Base-by-base conservation (phyloP, 108 stramenopile genomes). In the Chaetoceros muelleri region DNA sequence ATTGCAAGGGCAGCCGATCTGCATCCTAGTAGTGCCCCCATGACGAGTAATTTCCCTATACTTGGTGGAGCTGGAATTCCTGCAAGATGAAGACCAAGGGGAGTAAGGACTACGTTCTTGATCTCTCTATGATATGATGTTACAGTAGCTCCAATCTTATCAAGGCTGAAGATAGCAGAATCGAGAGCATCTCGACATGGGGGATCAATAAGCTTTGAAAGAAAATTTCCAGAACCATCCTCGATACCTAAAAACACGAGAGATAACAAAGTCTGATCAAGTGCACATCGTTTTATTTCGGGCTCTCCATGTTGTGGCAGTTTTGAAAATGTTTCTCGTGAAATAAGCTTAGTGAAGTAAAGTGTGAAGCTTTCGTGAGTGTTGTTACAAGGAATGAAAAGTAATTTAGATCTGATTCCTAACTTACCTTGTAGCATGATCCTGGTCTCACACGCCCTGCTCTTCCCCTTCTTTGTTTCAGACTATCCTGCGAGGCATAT, bases 381-480 rank as follows among this genome's bases (percentile, higher is more conserved):
- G 10, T n/a, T n/a, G n/a, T n/a, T n/a, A n/a, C n/a, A n/a, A n/a
- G n/a, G n/a, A n/a, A n/a, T n/a, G n/a, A n/a, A n/a, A n/a, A n/a
- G n/a, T n/a, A n/a, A n/a, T n/a, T n/a, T n/a, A n/a, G n/a, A n/a
- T n/a, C n/a, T n/a, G n/a, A n/a, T n/a, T n/a, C n/a, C n/a, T n/a
- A n/a, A n/a, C n/a, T n/a, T n/a, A n/a, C n/a, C n/a, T n/a, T 92
- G 75, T 85, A 92, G 59, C 90, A 92, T n/a, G 69, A 75, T 24
- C 90, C 90, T 2, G 65, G 72, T 49, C 83, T 56, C 1, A 92
- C 90, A 46, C 90, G 72, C 3, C 90, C 90, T n/a, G 90, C 85
- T 55, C 90, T 56, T 8, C 90, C 90, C 56, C 86, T 56, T 24
- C 90, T 59, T 57, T 92, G 90, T 54, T 84, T 82, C 58, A 87